phyloP scores from a whole-genome alignment of 1,139 yeast species.

The Yamadazyma taylorii region DNA sequence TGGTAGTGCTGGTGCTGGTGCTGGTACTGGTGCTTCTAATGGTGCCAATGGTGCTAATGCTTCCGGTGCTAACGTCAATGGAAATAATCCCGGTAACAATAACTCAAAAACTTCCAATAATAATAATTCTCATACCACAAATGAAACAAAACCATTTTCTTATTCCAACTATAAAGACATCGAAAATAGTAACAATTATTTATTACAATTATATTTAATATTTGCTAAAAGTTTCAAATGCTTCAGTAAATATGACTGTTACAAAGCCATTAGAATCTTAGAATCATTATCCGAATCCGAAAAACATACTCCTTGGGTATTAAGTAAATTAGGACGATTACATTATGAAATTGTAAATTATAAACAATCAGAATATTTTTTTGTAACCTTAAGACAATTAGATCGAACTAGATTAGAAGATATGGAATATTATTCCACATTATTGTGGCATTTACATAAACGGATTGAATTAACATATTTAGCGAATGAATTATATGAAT shows the following conservation, averaged over 20 bases:
- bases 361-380: conserved; percentile 68
- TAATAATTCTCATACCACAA: too few species aligned
- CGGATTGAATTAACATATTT: conserved; percentile 78
- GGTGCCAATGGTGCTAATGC: conserved; percentile 13
- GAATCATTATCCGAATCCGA: conserved; percentile 65
- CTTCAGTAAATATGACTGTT: conserved; percentile 71
- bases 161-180: conserved; percentile 28
- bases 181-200: conserved; percentile 41
- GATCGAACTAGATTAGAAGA: conserved; percentile 85
- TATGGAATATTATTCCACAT: conserved; percentile 88
- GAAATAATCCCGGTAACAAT: conserved; percentile 11
- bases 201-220: conserved; percentile 53
- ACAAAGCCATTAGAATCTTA: conserved; percentile 71
- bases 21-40: not conserved
- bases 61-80: conserved; percentile 2
- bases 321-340: conserved; percentile 73
- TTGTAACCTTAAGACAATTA: conserved; percentile 57
- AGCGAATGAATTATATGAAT: conserved; percentile 76
- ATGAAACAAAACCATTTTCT: not conserved
- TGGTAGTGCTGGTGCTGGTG: too few species aligned
- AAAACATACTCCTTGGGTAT: conserved; percentile 80
- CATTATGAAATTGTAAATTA: conserved; percentile 90
- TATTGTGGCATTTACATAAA: conserved; percentile 89
- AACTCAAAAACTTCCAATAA: too few species aligned
- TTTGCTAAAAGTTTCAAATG: conserved; percentile 70